A percentile compares a stretch with the other conserved stretches of the same genome.
Evolutionary conservation across 495 filamentous ascomycete species (phyloP).

Genomic region (Neurospora hispaniola): DNA sequence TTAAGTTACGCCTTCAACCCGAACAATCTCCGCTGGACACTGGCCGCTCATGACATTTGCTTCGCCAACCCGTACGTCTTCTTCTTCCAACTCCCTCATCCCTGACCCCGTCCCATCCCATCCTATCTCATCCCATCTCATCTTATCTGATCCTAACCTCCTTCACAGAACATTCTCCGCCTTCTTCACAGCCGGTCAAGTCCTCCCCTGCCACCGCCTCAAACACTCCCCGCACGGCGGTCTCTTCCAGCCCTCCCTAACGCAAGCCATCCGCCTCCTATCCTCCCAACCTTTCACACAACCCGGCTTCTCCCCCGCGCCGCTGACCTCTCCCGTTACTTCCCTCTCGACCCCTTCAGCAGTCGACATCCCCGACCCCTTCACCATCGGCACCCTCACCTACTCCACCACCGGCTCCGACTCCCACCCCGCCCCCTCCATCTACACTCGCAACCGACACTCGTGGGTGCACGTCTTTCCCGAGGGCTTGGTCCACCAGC

Average conservation of each 20-base stretch:
- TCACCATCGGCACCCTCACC: slow-evolving; percentile 44
- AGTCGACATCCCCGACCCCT: slow-evolving; percentile 45
- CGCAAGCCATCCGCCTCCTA: slow-evolving; percentile 73
- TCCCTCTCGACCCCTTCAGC: slow-evolving; percentile 15
- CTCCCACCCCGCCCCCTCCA: slow-evolving; percentile 45
- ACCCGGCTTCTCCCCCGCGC: slow-evolving; percentile 22
- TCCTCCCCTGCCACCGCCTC: slow-evolving; percentile 75
- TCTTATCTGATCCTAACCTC: background rate
- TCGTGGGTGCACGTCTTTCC: slow-evolving; percentile 94
- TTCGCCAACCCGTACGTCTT: slow-evolving; percentile 55
- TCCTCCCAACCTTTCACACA: slow-evolving; percentile 46
- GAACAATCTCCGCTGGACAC: slow-evolving; percentile 68
- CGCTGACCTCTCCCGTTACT: slow-evolving; percentile 12
- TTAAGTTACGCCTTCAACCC: slow-evolving; percentile 55
- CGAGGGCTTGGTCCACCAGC: slow-evolving; percentile 87
- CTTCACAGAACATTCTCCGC: slow-evolving; percentile 37
- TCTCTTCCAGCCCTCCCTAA: slow-evolving; percentile 82
- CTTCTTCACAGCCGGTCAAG: slow-evolving; percentile 83
- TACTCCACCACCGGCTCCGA: slow-evolving; percentile 55
- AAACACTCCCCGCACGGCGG: slow-evolving; percentile 65
- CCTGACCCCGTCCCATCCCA: background rate
- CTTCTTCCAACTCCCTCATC: background rate
- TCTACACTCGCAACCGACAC: slow-evolving; percentile 41
- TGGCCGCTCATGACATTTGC: slow-evolving; percentile 90
- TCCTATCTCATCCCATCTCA: background rate